Base-by-base conservation (phyloP, 768 basidiomycete species). In the Leccinum longicurvipes region DNA sequence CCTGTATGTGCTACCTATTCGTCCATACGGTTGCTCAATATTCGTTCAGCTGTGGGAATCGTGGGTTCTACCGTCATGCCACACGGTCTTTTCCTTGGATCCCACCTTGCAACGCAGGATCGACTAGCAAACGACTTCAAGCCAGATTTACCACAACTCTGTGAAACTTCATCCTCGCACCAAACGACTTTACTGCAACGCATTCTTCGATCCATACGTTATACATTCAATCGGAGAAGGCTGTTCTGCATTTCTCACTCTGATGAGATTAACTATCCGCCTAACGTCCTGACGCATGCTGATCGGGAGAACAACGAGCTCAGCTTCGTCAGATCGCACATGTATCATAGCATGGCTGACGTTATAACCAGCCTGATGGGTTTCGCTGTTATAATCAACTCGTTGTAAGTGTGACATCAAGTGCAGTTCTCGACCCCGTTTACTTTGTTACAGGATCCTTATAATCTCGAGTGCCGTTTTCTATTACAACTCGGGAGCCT, bases 21-120 rank as follows among this genome's bases (percentile, higher is more conserved):
- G 47, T 52, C 42, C 23, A 15, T 15, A 58, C 42, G 36, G 52
- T 49, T 21, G 2, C 57, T 72, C 19, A 72, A 28, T 23, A 24
- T 52, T 23, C 12, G 50, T 56, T 41, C 57, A 85, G 84, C 85
- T 28, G 82, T 89, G 52, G 88, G 88, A 34, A 85, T 91, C 49
- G 65, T 89, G 1, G 87, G 89, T 28, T 91, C 92, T 1, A 97
- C 92, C 3, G 86, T 93, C 56, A 95, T 95, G 93, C 93, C 93
- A 0, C 93, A 95, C 69, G 87, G 87, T 56, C 77, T 97, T n/a
- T 93, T 90, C 76, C 77, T 97, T 15, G 94, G 93, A 6, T 92
- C 91, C 3, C 82, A 84, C 28, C 82, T 97, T 5, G 87, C 92
- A 3, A 93, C 91, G 0, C 89, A 93, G 67, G 86, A 93, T 55